These are phyloP conservation scores for Chloranthus sessilifolius DNA, from an alignment of 164 flowering plant species.

Conservation along the genomic window DNA sequence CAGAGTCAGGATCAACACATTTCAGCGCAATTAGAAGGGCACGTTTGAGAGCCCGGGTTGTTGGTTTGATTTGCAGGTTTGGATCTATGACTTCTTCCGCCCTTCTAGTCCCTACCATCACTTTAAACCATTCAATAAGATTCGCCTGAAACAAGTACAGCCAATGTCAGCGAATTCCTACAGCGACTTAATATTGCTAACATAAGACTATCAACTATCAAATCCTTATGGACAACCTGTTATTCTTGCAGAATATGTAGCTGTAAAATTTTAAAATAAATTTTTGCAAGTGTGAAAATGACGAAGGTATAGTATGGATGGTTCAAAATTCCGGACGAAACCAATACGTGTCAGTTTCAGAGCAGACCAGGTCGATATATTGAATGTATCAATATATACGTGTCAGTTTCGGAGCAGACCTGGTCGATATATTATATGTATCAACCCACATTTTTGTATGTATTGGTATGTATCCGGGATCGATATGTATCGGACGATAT, in stretches of 20 bases:
- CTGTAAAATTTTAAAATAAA: no score
- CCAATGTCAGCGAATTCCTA: background rate
- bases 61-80: slow-evolving; percentile 24
- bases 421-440: no score
- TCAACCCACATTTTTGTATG: no score
- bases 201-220: background rate
- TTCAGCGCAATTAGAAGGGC: slow-evolving; percentile 32
- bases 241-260: background rate
- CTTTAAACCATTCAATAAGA: slow-evolving; percentile 41
- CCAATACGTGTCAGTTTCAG: no score
- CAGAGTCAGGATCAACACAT: slow-evolving; percentile 38
- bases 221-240: background rate
- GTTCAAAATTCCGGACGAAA: no score
- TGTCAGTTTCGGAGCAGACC: no score
- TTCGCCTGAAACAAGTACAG: slow-evolving; percentile 22
- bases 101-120: slow-evolving; percentile 31
- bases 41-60: slow-evolving; percentile 29
- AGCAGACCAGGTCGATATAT: no score
- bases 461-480: no score
- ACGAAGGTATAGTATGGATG: no score
- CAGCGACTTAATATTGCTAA: background rate
- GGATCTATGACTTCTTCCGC: slow-evolving; percentile 38
- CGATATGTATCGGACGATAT: no score
- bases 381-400: no score
- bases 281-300: no score